Conservation (phyloP, 225 moss, liverwort and hornwort genomes). For the Thuidium tamariscinum region DNA sequence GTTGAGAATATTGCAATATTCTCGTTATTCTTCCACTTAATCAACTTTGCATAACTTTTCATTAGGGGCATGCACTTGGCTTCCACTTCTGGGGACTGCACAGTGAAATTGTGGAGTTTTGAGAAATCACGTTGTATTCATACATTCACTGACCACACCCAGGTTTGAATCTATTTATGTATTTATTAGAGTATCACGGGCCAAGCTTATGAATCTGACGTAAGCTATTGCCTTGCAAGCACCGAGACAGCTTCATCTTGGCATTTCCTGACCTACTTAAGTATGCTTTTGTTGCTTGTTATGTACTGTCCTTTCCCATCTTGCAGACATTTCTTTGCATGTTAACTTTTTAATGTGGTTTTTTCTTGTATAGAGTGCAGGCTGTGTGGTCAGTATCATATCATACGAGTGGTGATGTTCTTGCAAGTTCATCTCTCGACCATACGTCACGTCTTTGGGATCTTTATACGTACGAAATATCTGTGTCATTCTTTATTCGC, state of each 20-base stretch:
- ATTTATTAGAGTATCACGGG: not conserved
- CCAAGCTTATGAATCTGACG: not conserved
- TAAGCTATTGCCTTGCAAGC: not conserved
- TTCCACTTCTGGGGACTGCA: constrained; percentile 87
- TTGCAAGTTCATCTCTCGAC: constrained; percentile 90
- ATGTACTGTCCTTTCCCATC: not conserved
- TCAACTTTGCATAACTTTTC: not conserved
- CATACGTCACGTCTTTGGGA: constrained; percentile 93
- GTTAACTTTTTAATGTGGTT: not conserved
- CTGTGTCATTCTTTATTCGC: not conserved
- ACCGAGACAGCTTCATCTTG: not conserved
- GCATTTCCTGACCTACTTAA: not conserved
- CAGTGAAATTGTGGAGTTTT: constrained; percentile 94
- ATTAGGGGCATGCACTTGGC: constrained; percentile 83
- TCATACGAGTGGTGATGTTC: constrained; percentile 77
- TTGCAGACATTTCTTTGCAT: not conserved
- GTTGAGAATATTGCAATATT: not conserved
- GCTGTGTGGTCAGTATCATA: constrained; percentile 91
- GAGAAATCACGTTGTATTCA: constrained; percentile 91
- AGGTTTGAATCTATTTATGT: constrained; percentile 27
- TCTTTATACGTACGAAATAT: constrained; percentile 37
- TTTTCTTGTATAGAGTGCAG: constrained; percentile 6
- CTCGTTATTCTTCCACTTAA: not conserved
- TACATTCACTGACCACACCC: constrained; percentile 89
- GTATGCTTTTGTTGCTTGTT: not conserved